Base-by-base conservation (phyloP, 139 green algal species). In the Ettlia oleoabundans region DNA sequence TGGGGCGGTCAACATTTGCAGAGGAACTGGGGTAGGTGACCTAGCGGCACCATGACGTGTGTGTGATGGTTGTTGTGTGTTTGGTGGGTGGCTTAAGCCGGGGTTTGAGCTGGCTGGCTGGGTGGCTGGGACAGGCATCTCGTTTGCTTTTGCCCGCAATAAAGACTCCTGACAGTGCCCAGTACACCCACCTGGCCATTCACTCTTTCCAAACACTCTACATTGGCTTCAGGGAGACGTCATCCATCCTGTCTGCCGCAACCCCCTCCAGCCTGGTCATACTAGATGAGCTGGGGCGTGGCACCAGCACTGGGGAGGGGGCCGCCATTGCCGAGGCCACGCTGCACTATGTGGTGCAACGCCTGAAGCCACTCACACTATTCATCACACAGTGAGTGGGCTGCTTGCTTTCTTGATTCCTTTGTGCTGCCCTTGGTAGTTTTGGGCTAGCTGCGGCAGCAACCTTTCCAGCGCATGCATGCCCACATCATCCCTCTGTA, bases 331-430 rank as follows among this genome's bases (percentile, higher is more conserved):
- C 78, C 22, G 63, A 80, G 38, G 92, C 93, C 30, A 91, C 87
- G n/a, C 84, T 96, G 63, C 35, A 87, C 28, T 72, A 94, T 82
- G 69, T 94, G 10, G 67, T 85, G 37, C 37, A n/a, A 4, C 22
- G 82, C 21, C 76, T 70, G 8, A 37, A 63, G 28, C 92, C 86
- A 65, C 82, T 94, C 3, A 93, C 88, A 0, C 84, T 96, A 8
- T 96, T 97, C 80, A 88, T 95, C 38, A 97, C 93, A 43, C 93
- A 97, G 86, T 95, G 73, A 80, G 73, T 79, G 33, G n/a, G n/a
- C n/a, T n/a, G n/a, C n/a, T n/a, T n/a, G n/a, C n/a, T n/a, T n/a
- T n/a, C n/a, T n/a, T n/a, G n/a, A n/a, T n/a, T n/a, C n/a, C n/a
- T n/a, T n/a, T n/a, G n/a, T n/a, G n/a, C n/a, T n/a, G n/a, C n/a